Evolutionary conservation across 371 early-diverging fungal genomes (phyloP).

Genomic region (Mucor velutinosus): DNA sequence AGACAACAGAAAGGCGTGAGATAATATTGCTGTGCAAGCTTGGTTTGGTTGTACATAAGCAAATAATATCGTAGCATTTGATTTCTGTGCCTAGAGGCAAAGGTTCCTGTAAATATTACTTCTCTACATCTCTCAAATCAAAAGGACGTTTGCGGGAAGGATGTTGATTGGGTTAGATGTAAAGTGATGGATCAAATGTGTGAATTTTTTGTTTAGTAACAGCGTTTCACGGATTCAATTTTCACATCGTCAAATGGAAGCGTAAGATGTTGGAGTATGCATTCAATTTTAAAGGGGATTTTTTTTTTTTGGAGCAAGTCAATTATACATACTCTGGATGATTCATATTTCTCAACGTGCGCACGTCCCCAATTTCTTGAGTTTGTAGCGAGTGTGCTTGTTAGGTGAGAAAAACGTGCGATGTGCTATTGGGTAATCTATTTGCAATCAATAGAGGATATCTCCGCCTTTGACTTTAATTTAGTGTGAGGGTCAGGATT

Average conservation of each 20-base stretch:
- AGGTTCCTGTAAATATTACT: not conserved
- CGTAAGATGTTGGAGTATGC: not conserved
- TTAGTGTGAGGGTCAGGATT: conserved; percentile 2
- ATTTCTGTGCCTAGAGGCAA: not conserved
- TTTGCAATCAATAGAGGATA: not conserved
- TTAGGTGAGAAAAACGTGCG: conserved; percentile 12
- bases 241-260: not conserved
- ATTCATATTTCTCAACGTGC: not conserved
- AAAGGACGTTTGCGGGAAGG: not conserved
- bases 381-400: not conserved
- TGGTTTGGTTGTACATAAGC: not conserved
- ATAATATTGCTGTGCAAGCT: not conserved
- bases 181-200: not conserved
- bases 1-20: not conserved
- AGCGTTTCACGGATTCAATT: not conserved
- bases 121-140: no score
- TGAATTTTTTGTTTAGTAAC: not conserved
- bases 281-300: no score
- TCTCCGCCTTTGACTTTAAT: not conserved
- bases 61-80: not conserved
- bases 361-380: not conserved
- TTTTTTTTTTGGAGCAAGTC: not conserved
- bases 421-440: conserved; percentile 1
- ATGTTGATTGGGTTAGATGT: not conserved
- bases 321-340: not conserved